These are phyloP conservation scores for Fusarium sp. DNA, from an alignment of 2,329 filamentous ascomycete species.

Conservation along the genomic window DNA sequence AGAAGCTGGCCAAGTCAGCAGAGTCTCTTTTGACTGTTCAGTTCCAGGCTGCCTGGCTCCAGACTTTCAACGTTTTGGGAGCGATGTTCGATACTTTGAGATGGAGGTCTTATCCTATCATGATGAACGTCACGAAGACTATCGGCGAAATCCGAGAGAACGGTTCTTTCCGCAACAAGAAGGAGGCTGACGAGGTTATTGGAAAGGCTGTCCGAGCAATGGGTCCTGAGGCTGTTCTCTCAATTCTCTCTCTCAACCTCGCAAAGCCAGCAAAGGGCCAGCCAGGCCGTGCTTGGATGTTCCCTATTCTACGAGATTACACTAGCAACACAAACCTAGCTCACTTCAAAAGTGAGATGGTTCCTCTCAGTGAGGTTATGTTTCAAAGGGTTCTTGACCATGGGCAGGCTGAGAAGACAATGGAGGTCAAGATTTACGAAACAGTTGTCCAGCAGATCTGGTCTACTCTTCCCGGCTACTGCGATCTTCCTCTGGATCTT, in stretches of 20 bases:
- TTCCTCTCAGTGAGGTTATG: conserved; percentile 89
- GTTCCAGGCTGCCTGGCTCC: conserved; percentile 93
- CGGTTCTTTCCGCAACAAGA: conserved; percentile 90
- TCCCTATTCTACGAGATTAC: conserved; percentile 89
- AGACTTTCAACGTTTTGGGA: conserved; percentile 89
- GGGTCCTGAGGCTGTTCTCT: conserved; percentile 85
- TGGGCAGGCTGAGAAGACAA: conserved; percentile 84
- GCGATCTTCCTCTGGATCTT: conserved; percentile 87
- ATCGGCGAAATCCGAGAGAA: conserved; percentile 90
- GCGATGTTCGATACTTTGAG: conserved; percentile 87
- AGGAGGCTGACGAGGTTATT: conserved; percentile 91
- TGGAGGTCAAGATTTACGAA: conserved; percentile 98
- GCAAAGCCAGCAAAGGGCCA: conserved; percentile 79
- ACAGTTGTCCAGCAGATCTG: conserved; percentile 96
- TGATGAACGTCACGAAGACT: conserved; percentile 78
- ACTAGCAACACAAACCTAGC: conserved; percentile 87
- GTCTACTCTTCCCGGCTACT: conserved; percentile 94
- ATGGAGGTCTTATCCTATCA: conserved; percentile 84
- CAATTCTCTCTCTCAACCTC: conserved; percentile 87
- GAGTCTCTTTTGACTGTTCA: conserved; percentile 85
- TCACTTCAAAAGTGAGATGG: conserved; percentile 87
- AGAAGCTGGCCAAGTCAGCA: conserved; percentile 79
- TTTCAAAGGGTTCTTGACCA: conserved; percentile 90
- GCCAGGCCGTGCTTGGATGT: conserved; percentile 90
- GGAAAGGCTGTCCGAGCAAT: conserved; percentile 89